Evolutionary conservation across 805 yeast genomes (phyloP).

Genomic region (Cyberlindnera meyerae): DNA sequence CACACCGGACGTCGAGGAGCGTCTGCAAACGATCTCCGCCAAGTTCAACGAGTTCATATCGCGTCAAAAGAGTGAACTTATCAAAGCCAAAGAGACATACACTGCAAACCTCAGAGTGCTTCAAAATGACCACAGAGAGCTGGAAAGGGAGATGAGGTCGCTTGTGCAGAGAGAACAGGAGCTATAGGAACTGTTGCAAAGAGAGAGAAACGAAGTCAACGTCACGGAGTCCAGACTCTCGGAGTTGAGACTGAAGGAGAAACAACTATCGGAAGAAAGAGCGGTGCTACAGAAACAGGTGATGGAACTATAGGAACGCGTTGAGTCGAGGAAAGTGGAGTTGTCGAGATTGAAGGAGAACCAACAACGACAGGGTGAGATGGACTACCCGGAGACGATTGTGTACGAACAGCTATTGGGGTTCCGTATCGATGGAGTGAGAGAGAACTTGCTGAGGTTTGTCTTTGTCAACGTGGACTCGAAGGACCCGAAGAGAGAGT

Average conservation of each 20-base stretch:
- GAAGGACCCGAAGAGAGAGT: slow-evolving; percentile 36
- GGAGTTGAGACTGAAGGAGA: slow-evolving; percentile 31
- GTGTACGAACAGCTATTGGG: slow-evolving; percentile 54
- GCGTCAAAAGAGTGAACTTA: slow-evolving; percentile 30
- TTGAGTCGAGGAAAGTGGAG: slow-evolving; percentile 30
- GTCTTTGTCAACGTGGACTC: slow-evolving; percentile 45
- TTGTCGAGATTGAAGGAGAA: slow-evolving; percentile 30
- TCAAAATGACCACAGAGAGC: slow-evolving; percentile 28
- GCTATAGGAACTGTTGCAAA: slow-evolving; percentile 7
- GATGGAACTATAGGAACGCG: slow-evolving; percentile 29
- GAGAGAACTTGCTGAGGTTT: slow-evolving; percentile 42
- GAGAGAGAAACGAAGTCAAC: slow-evolving; percentile 27
- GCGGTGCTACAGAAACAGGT: slow-evolving; percentile 28
- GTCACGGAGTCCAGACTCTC: slow-evolving; percentile 30
- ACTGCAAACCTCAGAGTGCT: slow-evolving; percentile 29
- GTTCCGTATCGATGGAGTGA: slow-evolving; percentile 45
- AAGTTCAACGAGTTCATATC: slow-evolving; percentile 33
- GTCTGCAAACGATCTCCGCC: slow-evolving; percentile 36
- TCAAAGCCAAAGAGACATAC: slow-evolving; percentile 33
- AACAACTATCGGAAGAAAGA: slow-evolving; percentile 29
- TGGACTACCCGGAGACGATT: slow-evolving; percentile 47
- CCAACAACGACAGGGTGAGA: slow-evolving; percentile 38
- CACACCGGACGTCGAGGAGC: slow-evolving; percentile 30
- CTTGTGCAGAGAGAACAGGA: slow-evolving; percentile 10
- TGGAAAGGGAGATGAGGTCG: slow-evolving; percentile 22